Percentiles rank a stretch among this genome's conserved stretches.
These are phyloP conservation scores for Phialemoniopsis sp. DNA, from an alignment of 2,329 filamentous ascomycete species.

Conservation along the genomic window DNA sequence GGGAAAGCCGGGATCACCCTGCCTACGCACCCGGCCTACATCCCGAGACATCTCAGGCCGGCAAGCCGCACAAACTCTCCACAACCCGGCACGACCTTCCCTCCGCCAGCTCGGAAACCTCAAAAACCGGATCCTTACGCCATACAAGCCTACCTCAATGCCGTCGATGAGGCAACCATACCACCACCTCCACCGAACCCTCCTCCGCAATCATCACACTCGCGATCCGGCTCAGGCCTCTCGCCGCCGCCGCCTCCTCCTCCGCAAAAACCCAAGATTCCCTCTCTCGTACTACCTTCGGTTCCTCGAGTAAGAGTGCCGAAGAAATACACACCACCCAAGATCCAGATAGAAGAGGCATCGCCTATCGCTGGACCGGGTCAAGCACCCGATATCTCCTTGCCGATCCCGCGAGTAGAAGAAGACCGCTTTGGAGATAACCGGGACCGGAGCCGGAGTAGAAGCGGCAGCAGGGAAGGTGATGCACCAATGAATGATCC, in stretches of 20 bases:
- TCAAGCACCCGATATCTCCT: slow-evolving; percentile 20
- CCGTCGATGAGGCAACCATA: slow-evolving; percentile 17
- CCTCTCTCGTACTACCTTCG: slow-evolving; percentile 30
- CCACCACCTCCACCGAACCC: slow-evolving; percentile 13
- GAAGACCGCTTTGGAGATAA: slow-evolving; percentile 19
- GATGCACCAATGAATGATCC: too few species aligned
- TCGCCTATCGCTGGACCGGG: slow-evolving; percentile 16
- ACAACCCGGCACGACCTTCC: neutral
- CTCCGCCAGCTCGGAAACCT: neutral
- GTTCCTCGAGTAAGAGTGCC: slow-evolving; percentile 31
- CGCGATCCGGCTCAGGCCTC: slow-evolving; percentile 2
- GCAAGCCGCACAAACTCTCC: slow-evolving; percentile 5
- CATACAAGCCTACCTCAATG: slow-evolving; percentile 28
- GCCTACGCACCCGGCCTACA: slow-evolving; percentile 45
- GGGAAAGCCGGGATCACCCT: slow-evolving; percentile 20
- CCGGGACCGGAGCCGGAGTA: slow-evolving; percentile 1
- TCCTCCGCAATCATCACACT: neutral
- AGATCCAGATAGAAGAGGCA: slow-evolving; percentile 21
- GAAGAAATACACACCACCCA: slow-evolving; percentile 35
- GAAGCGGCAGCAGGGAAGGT: neutral
- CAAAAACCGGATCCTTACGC: slow-evolving; percentile 24
- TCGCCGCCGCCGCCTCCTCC: slow-evolving; percentile 17
- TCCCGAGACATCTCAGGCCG: slow-evolving; percentile 26
- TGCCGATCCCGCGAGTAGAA: slow-evolving; percentile 1
- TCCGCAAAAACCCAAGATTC: slow-evolving; percentile 18